A percentile compares a stretch with the other conserved stretches of the same genome.
Evolutionary conservation across 2,329 filamentous ascomycete genomes (phyloP).

Genomic region (Fusarium nurragi): DNA sequence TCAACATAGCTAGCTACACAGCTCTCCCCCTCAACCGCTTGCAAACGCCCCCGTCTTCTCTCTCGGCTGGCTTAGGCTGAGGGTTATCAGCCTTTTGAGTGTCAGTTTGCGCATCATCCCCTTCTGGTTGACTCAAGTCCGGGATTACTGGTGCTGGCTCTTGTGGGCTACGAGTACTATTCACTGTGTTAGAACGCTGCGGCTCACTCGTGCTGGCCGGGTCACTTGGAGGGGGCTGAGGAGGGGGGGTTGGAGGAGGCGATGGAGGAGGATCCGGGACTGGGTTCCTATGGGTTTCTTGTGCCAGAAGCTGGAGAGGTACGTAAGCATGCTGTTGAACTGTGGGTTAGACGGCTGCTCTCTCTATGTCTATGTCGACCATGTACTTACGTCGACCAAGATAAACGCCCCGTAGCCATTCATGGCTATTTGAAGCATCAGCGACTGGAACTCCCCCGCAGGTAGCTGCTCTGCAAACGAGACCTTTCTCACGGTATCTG

Average conservation of each 20-base stretch:
- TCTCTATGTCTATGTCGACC: neutral
- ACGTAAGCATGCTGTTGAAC: slow-evolving; percentile 11
- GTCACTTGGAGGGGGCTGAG: neutral
- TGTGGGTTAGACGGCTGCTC: neutral
- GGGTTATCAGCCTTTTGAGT: neutral
- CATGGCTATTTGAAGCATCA: slow-evolving; percentile 25
- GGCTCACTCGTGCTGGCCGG: too few species aligned
- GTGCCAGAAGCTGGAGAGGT: slow-evolving; percentile 9
- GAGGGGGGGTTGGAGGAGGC: neutral
- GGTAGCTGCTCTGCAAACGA: slow-evolving; percentile 42
- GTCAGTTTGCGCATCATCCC: neutral
- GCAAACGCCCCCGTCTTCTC: neutral
- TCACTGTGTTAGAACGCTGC: neutral
- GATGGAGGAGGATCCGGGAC: neutral
- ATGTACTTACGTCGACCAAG: slow-evolving; percentile 35
- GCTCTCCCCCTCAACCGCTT: neutral
- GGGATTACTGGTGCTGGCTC: neutral
- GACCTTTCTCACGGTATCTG: slow-evolving; percentile 45
- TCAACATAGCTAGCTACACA: too few species aligned
- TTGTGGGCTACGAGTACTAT: neutral
- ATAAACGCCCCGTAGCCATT: slow-evolving; percentile 36
- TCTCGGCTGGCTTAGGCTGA: neutral
- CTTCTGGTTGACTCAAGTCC: too few species aligned
- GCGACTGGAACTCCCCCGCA: slow-evolving; percentile 40
- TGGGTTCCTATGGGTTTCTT: neutral